Percentiles rank a stretch among this genome's conserved stretches.
Evolutionary conservation across 2,329 filamentous ascomycete species (phyloP).

Genomic region (Cladophialophora bantiana): DNA sequence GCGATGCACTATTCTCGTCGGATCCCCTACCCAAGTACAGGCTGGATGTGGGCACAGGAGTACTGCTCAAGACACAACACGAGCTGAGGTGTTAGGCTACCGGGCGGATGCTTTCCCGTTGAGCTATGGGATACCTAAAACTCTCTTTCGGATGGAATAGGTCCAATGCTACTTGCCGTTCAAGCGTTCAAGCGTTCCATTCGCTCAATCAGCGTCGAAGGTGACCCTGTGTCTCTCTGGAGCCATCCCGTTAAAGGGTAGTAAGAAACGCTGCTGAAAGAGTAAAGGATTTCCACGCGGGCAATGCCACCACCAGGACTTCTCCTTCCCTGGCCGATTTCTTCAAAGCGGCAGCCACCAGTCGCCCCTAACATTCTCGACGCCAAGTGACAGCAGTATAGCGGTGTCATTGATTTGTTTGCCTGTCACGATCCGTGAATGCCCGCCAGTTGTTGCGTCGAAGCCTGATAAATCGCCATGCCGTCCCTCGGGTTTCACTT

Average conservation of each 20-base stretch:
- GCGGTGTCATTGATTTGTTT: neutral
- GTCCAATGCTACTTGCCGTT: slow-evolving; percentile 4
- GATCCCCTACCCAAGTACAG: neutral
- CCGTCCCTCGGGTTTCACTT: neutral
- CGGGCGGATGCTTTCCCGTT: slow-evolving; percentile 23
- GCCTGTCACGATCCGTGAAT: neutral
- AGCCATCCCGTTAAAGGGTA: slow-evolving; percentile 3
- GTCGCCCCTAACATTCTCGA: slow-evolving; percentile 6
- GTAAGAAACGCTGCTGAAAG: slow-evolving; percentile 10
- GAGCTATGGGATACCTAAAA: slow-evolving; percentile 12
- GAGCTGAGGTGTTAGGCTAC: slow-evolving; percentile 19
- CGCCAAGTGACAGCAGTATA: slow-evolving; percentile 6
- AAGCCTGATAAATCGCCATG: slow-evolving; percentile 9
- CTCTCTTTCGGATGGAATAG: slow-evolving; percentile 5
- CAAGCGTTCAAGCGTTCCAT: slow-evolving; percentile 4
- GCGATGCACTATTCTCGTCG: neutral
- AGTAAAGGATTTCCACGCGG: slow-evolving; percentile 3
- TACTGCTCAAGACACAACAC: neutral
- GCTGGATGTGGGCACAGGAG: neutral
- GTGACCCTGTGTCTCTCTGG: neutral
- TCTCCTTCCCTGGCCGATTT: neutral
- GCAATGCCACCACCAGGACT: neutral
- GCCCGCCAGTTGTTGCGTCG: neutral
- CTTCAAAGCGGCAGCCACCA: slow-evolving; percentile 3
- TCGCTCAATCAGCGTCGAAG: neutral